Base-by-base conservation (phyloP, 2,329 filamentous ascomycete species). In the Fusarium tuaranense region DNA sequence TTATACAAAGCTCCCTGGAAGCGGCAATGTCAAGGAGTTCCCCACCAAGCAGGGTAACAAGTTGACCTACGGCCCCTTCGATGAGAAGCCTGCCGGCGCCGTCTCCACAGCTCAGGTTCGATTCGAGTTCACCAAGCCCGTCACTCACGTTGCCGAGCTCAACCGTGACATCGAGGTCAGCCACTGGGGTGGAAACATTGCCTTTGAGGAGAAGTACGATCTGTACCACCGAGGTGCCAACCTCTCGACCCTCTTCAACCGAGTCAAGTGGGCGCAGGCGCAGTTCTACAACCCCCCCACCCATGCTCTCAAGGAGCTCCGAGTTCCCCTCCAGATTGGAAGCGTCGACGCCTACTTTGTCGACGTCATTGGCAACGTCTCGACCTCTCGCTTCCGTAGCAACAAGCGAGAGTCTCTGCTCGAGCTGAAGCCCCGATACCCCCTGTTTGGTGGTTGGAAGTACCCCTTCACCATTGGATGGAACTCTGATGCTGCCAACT, bases 361-460 rank as follows among this genome's bases (percentile, higher is more conserved):
- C 61, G 97, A 99, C 82, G 94, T 95, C 78, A 97, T 99, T 80
- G 97, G 97, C 76, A 99, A 99, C 81, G 95, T 99, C 34, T 97
- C 95, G 32, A 99, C 97, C 1, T 98, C 95, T 66, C 90, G 90
- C 72, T 99, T 97, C 89, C 90, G 95, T 72, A 91, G 88, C 76
- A 94, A 91, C 81, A 90, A 89, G 81, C 91, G 93, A 25, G 94
- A 96, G 83, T 93, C 94, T n/a, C 86, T 93, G 48, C 89, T 99
- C 32, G 95, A 98, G 83, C 88, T 98, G 73, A 97, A 95, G 87
- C 97, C 97, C 22, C 91, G 97, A 63, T 99, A 97, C 83, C 97
- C 97, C n/a, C 83, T 99, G 27, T 99, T 98, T 79, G 97, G 97
- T 70, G 95, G 94, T 70, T 99, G 97, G 97, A 98, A 97, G 84